Conservation (phyloP, 2,329 filamentous ascomycete species). For the Diaporthe ilicicola region DNA sequence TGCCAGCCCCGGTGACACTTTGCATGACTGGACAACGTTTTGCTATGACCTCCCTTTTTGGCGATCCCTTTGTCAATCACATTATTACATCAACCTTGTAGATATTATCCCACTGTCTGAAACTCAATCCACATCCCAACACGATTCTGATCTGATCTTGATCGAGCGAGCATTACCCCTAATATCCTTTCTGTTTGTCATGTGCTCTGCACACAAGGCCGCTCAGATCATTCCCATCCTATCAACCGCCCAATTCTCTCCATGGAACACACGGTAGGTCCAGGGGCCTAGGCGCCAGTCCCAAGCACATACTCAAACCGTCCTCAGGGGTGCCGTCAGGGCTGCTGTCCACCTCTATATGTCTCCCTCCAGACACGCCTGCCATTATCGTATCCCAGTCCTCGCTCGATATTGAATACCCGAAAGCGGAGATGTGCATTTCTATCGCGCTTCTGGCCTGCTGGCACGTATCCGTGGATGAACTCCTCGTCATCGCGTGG, state of each 20-base stretch:
- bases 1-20: not conserved
- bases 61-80: not conserved
- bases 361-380: not conserved
- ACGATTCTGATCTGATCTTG: not conserved
- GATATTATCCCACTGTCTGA: not conserved
- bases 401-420: not conserved
- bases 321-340: not conserved
- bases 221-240: not conserved
- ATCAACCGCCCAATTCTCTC: not conserved
- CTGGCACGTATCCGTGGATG: not conserved
- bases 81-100: not conserved
- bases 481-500: too few relatives aligned
- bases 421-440: not conserved
- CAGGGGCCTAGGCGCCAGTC: slow-evolving; percentile 3
- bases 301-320: not conserved
- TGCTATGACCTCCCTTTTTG: not conserved
- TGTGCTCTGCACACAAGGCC: not conserved
- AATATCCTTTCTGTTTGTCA: not conserved
- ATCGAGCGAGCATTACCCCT: not conserved
- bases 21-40: not conserved
- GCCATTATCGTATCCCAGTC: not conserved
- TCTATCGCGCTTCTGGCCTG: not conserved
- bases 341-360: not conserved
- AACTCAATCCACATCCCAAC: not conserved
- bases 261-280: not conserved